phyloP scores from a whole-genome alignment of 2,329 filamentous ascomycete genomes.

The Fusarium chaquense region DNA sequence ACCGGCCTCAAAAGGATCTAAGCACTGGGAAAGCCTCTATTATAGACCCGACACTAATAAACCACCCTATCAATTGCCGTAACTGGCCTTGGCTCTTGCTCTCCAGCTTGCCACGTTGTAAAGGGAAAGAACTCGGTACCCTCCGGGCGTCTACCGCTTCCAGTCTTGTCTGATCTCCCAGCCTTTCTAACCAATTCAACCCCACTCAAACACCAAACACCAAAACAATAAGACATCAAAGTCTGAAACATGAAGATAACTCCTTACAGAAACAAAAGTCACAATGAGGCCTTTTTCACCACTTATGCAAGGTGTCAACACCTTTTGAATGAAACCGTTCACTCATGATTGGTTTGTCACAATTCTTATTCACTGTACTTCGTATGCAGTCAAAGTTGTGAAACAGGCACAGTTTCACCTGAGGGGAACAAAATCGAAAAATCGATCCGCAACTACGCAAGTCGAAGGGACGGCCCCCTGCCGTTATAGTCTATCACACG shows the following conservation, averaged over 20 bases:
- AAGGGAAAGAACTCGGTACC: slow-evolving; percentile 37
- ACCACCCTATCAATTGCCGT: slow-evolving; percentile 11
- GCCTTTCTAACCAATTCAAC: slow-evolving; percentile 22
- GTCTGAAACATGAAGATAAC: slow-evolving; percentile 38
- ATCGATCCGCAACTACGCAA: slow-evolving; percentile 10
- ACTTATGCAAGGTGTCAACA: slow-evolving; percentile 22
- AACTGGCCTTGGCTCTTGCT: slow-evolving; percentile 21
- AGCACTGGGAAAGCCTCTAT: slow-evolving; percentile 1
- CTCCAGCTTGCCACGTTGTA: slow-evolving; percentile 35
- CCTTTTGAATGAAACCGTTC: slow-evolving; percentile 10
- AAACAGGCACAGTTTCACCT: slow-evolving; percentile 46
- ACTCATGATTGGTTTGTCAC: slow-evolving; percentile 29
- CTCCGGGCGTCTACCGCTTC: slow-evolving; percentile 37
- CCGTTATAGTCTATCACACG: slow-evolving; percentile 6
- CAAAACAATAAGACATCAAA: slow-evolving; percentile 41
- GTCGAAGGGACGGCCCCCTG: slow-evolving; percentile 15
- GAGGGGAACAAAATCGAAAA: slow-evolving; percentile 19
- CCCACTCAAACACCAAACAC: slow-evolving; percentile 20
- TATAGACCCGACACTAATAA: slow-evolving; percentile 23
- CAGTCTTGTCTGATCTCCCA: background rate
- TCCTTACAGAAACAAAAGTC: slow-evolving; percentile 18
- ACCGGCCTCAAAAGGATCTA: slow-evolving; percentile 23
- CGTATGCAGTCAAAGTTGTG: slow-evolving; percentile 27
- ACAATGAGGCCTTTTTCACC: slow-evolving; percentile 5
- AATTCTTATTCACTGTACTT: slow-evolving; percentile 2